These are phyloP conservation scores for Nadsonia starkeyi-henricii DNA, from an alignment of 1,139 yeast species.

Conservation along the genomic window DNA sequence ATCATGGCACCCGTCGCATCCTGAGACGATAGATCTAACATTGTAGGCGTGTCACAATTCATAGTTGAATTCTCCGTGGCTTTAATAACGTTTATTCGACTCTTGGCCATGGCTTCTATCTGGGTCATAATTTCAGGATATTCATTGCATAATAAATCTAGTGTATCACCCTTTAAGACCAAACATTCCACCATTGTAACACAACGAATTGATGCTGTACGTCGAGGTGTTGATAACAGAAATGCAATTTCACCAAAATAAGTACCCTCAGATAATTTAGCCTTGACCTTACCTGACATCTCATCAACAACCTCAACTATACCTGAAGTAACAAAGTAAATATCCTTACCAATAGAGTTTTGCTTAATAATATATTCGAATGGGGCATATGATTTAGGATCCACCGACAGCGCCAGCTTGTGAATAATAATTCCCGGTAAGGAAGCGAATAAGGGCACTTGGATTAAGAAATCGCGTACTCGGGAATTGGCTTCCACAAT, in stretches of 20 bases:
- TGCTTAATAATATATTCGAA: conserved; percentile 48
- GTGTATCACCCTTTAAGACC: conserved; percentile 39
- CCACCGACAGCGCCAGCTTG: conserved; percentile 48
- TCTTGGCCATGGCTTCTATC: conserved; percentile 46
- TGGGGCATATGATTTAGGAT: conserved; percentile 38
- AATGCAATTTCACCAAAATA: conserved; percentile 73
- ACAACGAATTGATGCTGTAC: conserved; percentile 54
- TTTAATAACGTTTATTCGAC: conserved; percentile 34
- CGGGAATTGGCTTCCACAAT: neutral
- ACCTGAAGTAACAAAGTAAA: conserved; percentile 53
- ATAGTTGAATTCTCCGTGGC: neutral
- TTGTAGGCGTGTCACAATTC: too few species aligned
- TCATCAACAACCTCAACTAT: conserved; percentile 55
- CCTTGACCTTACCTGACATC: conserved; percentile 28
- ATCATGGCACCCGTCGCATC: too few species aligned
- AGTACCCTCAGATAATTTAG: conserved; percentile 46
- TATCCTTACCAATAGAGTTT: conserved; percentile 47
- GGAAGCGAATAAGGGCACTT: conserved; percentile 43
- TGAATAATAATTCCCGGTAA: conserved; percentile 47
- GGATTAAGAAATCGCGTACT: conserved; percentile 42
- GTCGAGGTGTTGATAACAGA: conserved; percentile 33
- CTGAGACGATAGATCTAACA: too few species aligned
- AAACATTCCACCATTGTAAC: conserved; percentile 46
- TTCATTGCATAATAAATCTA: conserved; percentile 38
- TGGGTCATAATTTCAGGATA: conserved; percentile 47